A percentile compares a stretch with the other conserved stretches of the same genome.
Evolutionary conservation across 2,329 filamentous ascomycete species (phyloP).

Genomic region (Sclerotinia nivalis): DNA sequence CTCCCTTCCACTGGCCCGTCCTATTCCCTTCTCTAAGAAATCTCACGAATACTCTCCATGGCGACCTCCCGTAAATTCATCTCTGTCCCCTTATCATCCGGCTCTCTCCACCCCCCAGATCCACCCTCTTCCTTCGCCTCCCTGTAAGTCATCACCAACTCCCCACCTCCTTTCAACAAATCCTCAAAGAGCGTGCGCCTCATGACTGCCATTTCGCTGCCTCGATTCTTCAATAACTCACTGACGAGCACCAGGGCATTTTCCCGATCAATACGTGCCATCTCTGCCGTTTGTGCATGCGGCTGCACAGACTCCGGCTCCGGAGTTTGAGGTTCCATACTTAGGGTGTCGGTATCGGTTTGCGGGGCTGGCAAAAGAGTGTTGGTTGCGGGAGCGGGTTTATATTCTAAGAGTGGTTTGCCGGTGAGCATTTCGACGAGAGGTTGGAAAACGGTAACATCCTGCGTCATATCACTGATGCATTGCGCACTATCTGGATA

Average conservation of each 20-base stretch:
- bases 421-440: slow-evolving; percentile 54
- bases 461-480: slow-evolving; percentile 48
- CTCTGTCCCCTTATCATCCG: neutral
- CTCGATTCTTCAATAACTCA: slow-evolving; percentile 52
- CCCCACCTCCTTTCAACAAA: slow-evolving; percentile 53
- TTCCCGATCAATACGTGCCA: slow-evolving; percentile 57
- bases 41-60: slow-evolving; percentile 4
- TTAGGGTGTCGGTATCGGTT: neutral
- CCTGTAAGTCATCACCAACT: slow-evolving; percentile 35
- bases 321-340: slow-evolving; percentile 5
- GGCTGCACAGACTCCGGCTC: slow-evolving; percentile 31
- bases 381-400: slow-evolving; percentile 2
- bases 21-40: neutral
- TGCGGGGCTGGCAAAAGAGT: neutral
- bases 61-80: neutral
- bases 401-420: slow-evolving; percentile 38
- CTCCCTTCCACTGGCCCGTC: no score
- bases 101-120: neutral
- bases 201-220: slow-evolving; percentile 45
- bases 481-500: slow-evolving; percentile 51
- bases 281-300: slow-evolving; percentile 43
- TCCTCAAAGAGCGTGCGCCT: slow-evolving; percentile 49
- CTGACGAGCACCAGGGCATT: slow-evolving; percentile 61
- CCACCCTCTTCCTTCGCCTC: slow-evolving; percentile 24
- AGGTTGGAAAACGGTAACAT: slow-evolving; percentile 47